A percentile compares a stretch with the other conserved stretches of the same genome.
Conservation (phyloP, 306 rosid genomes). For the Quercus variabilis region DNA sequence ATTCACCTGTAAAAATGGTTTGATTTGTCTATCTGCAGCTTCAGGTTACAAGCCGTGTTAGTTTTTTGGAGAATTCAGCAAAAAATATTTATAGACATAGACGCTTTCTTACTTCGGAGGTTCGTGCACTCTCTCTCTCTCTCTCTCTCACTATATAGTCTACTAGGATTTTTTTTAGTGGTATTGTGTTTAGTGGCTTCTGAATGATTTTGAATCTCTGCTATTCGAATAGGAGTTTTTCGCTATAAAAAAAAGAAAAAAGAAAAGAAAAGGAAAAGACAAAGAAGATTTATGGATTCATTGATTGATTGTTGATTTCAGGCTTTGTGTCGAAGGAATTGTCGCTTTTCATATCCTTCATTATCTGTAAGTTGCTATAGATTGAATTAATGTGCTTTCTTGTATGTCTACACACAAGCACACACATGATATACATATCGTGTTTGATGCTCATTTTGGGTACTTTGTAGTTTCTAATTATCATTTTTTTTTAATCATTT, state of each 20-base stretch:
- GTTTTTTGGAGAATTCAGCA: slow-evolving; percentile 37
- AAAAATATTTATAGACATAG: slow-evolving; percentile 43
- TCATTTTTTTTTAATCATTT: slow-evolving; percentile 9
- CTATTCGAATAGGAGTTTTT: background rate
- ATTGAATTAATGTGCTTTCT: background rate
- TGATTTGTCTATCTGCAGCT: slow-evolving; percentile 37
- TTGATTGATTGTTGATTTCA: slow-evolving; percentile 32
- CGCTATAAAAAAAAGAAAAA: background rate
- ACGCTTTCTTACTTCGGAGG: slow-evolving; percentile 61
- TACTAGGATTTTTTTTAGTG: background rate
- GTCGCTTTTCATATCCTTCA: slow-evolving; percentile 32
- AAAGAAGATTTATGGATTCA: slow-evolving; percentile 12
- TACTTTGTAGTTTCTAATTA: background rate
- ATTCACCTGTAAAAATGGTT: slow-evolving; percentile 6
- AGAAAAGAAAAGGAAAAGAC: too few species aligned
- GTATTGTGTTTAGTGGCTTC: background rate
- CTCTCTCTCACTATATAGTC: background rate
- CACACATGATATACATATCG: slow-evolving; percentile 1
- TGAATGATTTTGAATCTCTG: background rate
- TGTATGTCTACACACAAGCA: slow-evolving; percentile 9
- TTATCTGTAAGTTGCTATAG: slow-evolving; percentile 49
- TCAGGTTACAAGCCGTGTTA: slow-evolving; percentile 38
- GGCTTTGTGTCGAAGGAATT: slow-evolving; percentile 37
- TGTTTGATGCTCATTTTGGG: background rate
- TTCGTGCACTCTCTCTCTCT: slow-evolving; percentile 20